Conservation (phyloP, 768 basidiomycete species). For the Lentinula aciculospora region DNA sequence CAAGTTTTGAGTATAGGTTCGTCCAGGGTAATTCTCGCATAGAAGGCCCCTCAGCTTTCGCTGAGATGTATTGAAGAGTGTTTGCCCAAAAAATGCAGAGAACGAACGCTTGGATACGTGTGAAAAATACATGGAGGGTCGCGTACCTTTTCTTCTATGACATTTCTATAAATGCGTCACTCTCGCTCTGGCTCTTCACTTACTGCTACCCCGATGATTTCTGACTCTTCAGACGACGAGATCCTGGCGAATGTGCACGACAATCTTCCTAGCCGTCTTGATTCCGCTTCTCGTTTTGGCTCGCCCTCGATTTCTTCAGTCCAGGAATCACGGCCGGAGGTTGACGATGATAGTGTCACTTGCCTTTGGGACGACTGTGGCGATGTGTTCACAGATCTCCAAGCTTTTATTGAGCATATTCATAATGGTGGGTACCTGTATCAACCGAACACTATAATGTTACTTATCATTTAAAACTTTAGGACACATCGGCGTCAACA, state of each 20-base stretch:
- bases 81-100: not conserved
- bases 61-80: no score
- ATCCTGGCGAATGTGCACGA: not conserved
- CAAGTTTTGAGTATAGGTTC: no score
- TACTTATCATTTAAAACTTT: conserved; percentile 8
- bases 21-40: no score
- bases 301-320: conserved; percentile 26
- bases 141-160: not conserved
- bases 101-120: not conserved
- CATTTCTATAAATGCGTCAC: conserved; percentile 2
- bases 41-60: no score
- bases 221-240: conserved; percentile 11
- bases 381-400: conserved; percentile 63
- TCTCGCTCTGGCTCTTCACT: conserved; percentile 12
- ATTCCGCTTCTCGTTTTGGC: conserved; percentile 30
- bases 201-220: conserved; percentile 16
- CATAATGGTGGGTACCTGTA: conserved; percentile 56
- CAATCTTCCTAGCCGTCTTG: not conserved
- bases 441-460: not conserved
- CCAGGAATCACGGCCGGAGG: conserved; percentile 9
- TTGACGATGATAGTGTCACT: conserved; percentile 48
- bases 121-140: not conserved
- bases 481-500: conserved; percentile 82
- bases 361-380: conserved; percentile 88
- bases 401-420: conserved; percentile 76